A percentile compares a stretch with the other conserved stretches of the same genome.
phyloP scores from a whole-genome alignment of 257 asterid species.

The Gynochthodes officinalis region DNA sequence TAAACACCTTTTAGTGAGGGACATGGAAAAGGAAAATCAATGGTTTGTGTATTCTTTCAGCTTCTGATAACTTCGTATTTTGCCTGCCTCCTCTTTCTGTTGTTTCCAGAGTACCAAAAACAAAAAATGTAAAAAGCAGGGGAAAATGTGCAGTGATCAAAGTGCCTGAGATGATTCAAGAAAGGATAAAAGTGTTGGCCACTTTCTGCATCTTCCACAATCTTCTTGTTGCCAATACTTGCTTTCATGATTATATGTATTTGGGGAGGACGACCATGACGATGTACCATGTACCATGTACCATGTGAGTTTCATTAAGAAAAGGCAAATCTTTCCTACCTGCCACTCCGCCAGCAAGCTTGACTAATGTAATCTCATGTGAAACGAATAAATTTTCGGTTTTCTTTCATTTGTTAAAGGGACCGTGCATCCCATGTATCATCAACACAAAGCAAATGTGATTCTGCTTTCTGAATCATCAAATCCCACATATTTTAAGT shows the following conservation, averaged over 20 bases:
- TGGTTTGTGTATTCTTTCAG: neutral
- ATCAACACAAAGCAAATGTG: no score
- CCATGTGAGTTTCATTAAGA: slow-evolving; percentile 22
- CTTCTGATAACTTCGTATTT: neutral
- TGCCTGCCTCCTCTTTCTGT: neutral
- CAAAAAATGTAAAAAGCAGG: neutral
- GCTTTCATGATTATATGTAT: slow-evolving; percentile 1
- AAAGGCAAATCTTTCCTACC: neutral
- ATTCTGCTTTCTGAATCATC: no score
- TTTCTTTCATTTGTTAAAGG: neutral
- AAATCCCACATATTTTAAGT: no score
- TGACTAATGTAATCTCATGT: neutral
- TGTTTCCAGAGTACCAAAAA: no score
- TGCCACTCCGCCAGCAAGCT: slow-evolving; percentile 19
- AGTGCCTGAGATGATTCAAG: neutral
- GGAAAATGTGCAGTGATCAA: neutral
- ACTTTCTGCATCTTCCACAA: slow-evolving; percentile 8
- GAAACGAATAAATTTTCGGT: slow-evolving; percentile 4
- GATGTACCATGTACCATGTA: no score
- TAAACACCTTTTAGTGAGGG: slow-evolving; percentile 50
- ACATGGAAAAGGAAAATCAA: slow-evolving; percentile 25
- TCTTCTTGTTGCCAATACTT: slow-evolving; percentile 2
- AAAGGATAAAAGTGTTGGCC: neutral
- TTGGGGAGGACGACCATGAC: neutral
- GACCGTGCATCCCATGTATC: slow-evolving; percentile 23